These are phyloP conservation scores for Glycine latifolia DNA, from an alignment of 306 rosid species.

Conservation along the genomic window DNA sequence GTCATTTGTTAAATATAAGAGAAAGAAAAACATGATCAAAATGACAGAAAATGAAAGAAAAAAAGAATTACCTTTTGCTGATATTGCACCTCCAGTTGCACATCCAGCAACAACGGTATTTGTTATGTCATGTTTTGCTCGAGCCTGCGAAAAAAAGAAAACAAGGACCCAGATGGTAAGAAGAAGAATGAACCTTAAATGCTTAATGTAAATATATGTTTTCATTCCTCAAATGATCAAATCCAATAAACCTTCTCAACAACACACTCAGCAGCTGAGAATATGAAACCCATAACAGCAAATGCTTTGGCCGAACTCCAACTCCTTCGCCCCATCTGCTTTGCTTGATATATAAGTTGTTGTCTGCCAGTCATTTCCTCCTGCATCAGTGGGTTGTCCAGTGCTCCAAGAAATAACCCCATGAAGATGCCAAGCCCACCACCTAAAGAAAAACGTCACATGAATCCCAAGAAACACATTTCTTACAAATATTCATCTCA, in stretches of 20 bases:
- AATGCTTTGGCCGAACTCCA: conserved; percentile 92
- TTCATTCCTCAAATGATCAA: neutral
- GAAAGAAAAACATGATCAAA: conserved; percentile 21
- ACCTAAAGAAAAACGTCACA: conserved; percentile 60
- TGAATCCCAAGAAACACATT: conserved; percentile 35
- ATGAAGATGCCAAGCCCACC: conserved; percentile 91
- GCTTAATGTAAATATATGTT: neutral
- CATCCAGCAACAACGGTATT: conserved; percentile 93
- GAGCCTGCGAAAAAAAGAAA: conserved; percentile 57
- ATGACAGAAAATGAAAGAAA: neutral
- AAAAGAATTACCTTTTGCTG: conserved; percentile 79
- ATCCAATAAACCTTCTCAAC: conserved; percentile 75
- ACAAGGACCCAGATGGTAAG: conserved; percentile 21
- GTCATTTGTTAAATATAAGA: conserved; percentile 30
- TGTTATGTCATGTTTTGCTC: conserved; percentile 85
- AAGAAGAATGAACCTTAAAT: conserved; percentile 32
- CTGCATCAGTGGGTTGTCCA: conserved; percentile 80
- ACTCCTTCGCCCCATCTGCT: conserved; percentile 94
- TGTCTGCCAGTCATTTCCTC: conserved; percentile 82
- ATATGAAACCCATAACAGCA: conserved; percentile 90
- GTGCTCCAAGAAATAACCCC: conserved; percentile 89
- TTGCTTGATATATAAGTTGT: conserved; percentile 76
- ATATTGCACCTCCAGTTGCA: conserved; percentile 84
- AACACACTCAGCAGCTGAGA: conserved; percentile 96
- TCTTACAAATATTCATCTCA: conserved; percentile 5